Conservation (phyloP, 2,329 filamentous ascomycete genomes). For the Ascocoryne sarcoides region DNA sequence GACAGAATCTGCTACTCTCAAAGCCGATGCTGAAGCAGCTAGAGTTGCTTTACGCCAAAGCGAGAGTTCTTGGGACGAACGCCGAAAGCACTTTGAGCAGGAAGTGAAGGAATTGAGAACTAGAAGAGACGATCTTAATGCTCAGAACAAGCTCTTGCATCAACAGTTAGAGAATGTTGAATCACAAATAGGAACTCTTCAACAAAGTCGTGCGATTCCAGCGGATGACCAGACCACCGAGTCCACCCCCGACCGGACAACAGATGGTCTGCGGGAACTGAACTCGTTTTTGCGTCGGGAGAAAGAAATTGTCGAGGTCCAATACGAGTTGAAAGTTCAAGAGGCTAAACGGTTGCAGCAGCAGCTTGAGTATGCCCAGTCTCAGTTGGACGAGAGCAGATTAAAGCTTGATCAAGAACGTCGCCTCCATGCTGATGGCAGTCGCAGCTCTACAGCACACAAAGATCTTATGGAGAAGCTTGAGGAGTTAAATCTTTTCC, state of each 20-base stretch:
- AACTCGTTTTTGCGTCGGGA: conserved; percentile 87
- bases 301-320: conserved; percentile 97
- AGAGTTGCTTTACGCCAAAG: conserved; percentile 70
- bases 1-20: conserved; percentile 64
- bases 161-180: conserved; percentile 79
- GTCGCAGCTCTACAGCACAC: conserved; percentile 67
- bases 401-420: conserved; percentile 89
- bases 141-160: conserved; percentile 86
- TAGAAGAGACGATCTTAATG: conserved; percentile 73
- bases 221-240: conserved; percentile 32
- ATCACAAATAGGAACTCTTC: conserved; percentile 68
- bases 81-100: conserved; percentile 69
- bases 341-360: conserved; percentile 84
- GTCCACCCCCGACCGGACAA: conserved; percentile 46
- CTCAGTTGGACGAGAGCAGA: conserved; percentile 79
- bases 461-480: conserved; percentile 90
- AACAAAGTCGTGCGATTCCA: conserved; percentile 59
- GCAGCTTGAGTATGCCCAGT: conserved; percentile 78
- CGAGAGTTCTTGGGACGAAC: conserved; percentile 81
- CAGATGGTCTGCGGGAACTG: conserved; percentile 78
- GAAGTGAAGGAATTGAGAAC: conserved; percentile 73
- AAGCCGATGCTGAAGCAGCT: conserved; percentile 76
- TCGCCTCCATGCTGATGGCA: conserved; percentile 62
- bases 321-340: conserved; percentile 80
- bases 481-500: conserved; percentile 90